phyloP scores from a whole-genome alignment of 495 filamentous ascomycete genomes.

The Talaromyces trachyspermus region DNA sequence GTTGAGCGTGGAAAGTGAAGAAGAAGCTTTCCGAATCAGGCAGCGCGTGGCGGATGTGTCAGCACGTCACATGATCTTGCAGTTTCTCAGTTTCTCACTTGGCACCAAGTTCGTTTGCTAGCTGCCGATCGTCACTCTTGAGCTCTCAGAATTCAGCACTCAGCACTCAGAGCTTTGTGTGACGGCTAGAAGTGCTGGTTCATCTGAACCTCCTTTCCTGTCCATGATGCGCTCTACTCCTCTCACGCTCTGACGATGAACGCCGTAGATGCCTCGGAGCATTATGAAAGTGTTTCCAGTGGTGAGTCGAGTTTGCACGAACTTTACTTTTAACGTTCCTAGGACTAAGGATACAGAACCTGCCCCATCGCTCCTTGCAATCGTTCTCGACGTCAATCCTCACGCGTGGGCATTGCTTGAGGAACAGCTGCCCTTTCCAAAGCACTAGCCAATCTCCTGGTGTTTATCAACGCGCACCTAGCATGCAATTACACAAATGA shows the following conservation, averaged over 20 bases:
- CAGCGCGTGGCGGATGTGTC: no score
- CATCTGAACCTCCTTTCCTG: slow-evolving; percentile 7
- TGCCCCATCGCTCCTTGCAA: slow-evolving; percentile 77
- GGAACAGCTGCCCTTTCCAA: slow-evolving; percentile 73
- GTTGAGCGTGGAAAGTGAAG: not conserved
- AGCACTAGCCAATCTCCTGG: slow-evolving; percentile 81
- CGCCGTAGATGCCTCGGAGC: slow-evolving; percentile 80
- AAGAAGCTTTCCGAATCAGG: slow-evolving; percentile 1
- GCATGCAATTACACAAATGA: slow-evolving; percentile 88
- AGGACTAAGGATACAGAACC: slow-evolving; percentile 55
- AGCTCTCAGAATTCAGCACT: not conserved
- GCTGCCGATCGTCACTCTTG: not conserved
- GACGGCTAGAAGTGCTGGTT: slow-evolving; percentile 8
- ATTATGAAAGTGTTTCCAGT: slow-evolving; percentile 57
- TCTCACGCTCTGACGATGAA: slow-evolving; percentile 53
- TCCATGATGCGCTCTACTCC: slow-evolving; percentile 6
- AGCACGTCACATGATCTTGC: slow-evolving; percentile 1
- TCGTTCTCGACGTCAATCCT: slow-evolving; percentile 95
- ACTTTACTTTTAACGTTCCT: no score
- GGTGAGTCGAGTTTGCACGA: no score
- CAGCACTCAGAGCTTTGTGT: not conserved
- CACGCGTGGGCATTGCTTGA: slow-evolving; percentile 81
- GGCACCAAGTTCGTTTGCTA: no score
- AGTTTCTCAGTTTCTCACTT: not conserved
- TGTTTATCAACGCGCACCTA: slow-evolving; percentile 94